Evolutionary conservation across 2,329 filamentous ascomycete genomes (phyloP), one percentile per base, ranked within the genome.

Genomic region (Talaromyces sp.): DNA sequence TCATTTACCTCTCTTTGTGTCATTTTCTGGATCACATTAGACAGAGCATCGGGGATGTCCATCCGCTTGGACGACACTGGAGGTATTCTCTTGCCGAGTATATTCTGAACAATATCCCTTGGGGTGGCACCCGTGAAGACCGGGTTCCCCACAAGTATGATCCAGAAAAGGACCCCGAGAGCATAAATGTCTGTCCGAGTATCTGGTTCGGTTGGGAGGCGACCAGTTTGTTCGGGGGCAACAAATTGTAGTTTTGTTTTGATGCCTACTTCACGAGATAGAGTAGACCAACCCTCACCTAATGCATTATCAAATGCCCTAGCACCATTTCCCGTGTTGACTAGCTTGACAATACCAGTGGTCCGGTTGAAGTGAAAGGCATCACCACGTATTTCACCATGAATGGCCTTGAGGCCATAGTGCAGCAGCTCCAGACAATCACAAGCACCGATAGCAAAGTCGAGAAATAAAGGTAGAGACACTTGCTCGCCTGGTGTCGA

Each of bases 161-260:
- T 90, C 89, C 91, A 97, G 73, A 97, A 93, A 1, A 97, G 75
- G 43, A 97, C 87, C 4, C 93, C 93, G 0, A 97, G 79, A 0
- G 91, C 93, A 77, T 97, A 97, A 32, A 97, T 96, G 73, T 98
- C 93, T 17, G 93, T 97, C 46, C 93, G 85, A 50, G 85, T 90
- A 75, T 97, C 93, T 1, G 93, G 93, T 73, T 97, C 93, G 3
- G 90, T 91, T 2, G 92, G 90, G 84, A 97, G 89, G 21, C 93
- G 87, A 14, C 93, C 93, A 2, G 93, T 97, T 78, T 97, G 93
- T 71, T 98, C 93, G 0, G 93, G 93, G 53, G 92, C 93, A 71
- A 97, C 96, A 71, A 91, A 97, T 56, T 93, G 86, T 21, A 98
- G 80, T 75, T 96, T 96, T 70, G 93, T 88, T 75, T 91, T 92